Evolutionary conservation across 176 grass and related monocot species (phyloP).

Genomic region (Raddia guianensis): DNA sequence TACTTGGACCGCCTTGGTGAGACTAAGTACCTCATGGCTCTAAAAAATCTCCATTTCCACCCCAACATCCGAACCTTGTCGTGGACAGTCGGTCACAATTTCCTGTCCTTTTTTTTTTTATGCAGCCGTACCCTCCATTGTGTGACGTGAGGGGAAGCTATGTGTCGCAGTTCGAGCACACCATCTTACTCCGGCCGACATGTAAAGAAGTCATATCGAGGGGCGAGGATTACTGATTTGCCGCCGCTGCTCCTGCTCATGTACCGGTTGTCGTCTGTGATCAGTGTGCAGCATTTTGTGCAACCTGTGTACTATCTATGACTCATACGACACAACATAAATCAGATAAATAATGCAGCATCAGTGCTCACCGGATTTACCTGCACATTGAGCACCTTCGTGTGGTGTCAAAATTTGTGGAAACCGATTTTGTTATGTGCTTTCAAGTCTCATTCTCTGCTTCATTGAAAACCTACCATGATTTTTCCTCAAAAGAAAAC

Average conservation of each 20-base stretch:
- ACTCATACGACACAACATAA: neutral
- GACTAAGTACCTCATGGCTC: slow-evolving; percentile 94
- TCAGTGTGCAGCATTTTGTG: neutral
- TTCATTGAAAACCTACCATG: no score
- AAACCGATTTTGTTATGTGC: neutral
- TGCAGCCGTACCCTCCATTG: slow-evolving; percentile 83
- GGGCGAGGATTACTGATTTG: slow-evolving; percentile 81
- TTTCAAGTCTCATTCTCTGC: neutral
- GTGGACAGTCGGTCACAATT: neutral
- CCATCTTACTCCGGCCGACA: slow-evolving; percentile 88
- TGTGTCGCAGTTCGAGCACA: slow-evolving; percentile 96
- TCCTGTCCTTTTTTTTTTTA: slow-evolving; percentile 25
- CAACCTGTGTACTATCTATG: slow-evolving; percentile 7
- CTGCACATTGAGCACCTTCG: neutral
- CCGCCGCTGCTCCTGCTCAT: neutral
- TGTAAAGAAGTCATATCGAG: slow-evolving; percentile 97
- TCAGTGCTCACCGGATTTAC: neutral
- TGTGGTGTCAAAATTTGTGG: neutral
- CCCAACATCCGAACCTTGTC: neutral
- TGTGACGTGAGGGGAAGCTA: slow-evolving; percentile 94
- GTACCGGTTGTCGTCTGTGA: neutral
- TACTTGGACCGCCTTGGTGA: slow-evolving; percentile 93
- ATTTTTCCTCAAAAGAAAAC: no score
- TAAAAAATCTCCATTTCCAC: slow-evolving; percentile 60
- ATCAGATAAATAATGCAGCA: neutral